These are phyloP conservation scores for Ustilago hordei DNA, from an alignment of 1,284 basidiomycete genomes.

Conservation along the genomic window DNA sequence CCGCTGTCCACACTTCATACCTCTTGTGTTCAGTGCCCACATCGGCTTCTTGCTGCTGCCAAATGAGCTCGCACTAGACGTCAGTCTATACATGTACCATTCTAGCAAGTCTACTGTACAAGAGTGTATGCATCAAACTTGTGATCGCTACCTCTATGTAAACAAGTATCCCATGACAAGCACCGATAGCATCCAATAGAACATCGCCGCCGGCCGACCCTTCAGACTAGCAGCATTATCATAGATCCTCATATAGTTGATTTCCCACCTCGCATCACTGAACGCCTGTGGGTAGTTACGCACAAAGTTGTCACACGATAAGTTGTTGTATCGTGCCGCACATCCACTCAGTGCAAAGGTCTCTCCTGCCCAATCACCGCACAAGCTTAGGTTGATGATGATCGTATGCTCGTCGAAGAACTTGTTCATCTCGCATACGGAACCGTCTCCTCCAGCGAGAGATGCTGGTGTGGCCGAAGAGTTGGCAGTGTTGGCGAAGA, in stretches of 20 bases:
- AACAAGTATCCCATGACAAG: constrained; percentile 8
- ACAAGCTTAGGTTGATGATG: constrained; percentile 56
- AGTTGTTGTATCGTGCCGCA: constrained; percentile 22
- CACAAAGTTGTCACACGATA: constrained; percentile 54
- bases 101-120: neutral
- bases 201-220: constrained; percentile 2
- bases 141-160: neutral
- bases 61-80: no score
- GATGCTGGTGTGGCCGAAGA: constrained; percentile 16
- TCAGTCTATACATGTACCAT: neutral
- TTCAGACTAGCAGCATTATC: constrained; percentile 18
- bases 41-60: no score
- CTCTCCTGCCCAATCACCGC: constrained; percentile 48
- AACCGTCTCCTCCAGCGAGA: constrained; percentile 16
- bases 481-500: constrained; percentile 51
- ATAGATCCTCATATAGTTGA: constrained; percentile 62
- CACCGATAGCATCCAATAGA: constrained; percentile 5
- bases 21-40: no score
- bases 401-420: constrained; percentile 57
- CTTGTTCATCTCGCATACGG: constrained; percentile 47
- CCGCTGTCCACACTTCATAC: neutral
- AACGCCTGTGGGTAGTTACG: constrained; percentile 49
- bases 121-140: neutral
- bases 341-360: constrained; percentile 37
- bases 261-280: constrained; percentile 57